Evolutionary conservation across 2,329 filamentous ascomycete species (phyloP).

Genomic region (Diaporthe helianthi): DNA sequence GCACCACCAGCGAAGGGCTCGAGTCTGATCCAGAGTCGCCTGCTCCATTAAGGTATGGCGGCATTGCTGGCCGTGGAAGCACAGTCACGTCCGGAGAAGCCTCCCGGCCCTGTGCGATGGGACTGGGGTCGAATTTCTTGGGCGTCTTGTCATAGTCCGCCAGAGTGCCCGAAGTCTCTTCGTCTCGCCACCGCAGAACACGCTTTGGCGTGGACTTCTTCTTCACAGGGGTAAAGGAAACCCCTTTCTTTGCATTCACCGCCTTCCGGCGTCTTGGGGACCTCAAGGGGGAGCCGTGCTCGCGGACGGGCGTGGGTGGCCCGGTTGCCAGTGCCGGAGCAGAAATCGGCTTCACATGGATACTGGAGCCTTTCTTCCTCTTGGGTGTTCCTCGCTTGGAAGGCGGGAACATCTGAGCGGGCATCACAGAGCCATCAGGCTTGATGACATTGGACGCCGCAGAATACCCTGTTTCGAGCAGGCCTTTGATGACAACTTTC

Average conservation of each 20-base stretch:
- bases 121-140: slow-evolving; percentile 68
- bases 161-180: slow-evolving; percentile 80
- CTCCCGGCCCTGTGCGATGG: slow-evolving; percentile 46
- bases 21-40: slow-evolving; percentile 59
- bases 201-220: slow-evolving; percentile 75
- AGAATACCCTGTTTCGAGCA: slow-evolving; percentile 78
- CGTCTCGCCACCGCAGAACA: slow-evolving; percentile 90
- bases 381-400: slow-evolving; percentile 79
- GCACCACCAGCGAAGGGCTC: slow-evolving; percentile 65
- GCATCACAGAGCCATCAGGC: slow-evolving; percentile 74
- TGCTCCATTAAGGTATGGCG: slow-evolving; percentile 60
- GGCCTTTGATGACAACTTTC: slow-evolving; percentile 75
- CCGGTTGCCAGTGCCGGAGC: slow-evolving; percentile 47
- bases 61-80: slow-evolving; percentile 55
- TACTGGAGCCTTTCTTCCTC: slow-evolving; percentile 63
- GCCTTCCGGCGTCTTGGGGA: slow-evolving; percentile 84
- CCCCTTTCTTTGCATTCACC: slow-evolving; percentile 68
- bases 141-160: slow-evolving; percentile 94
- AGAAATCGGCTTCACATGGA: slow-evolving; percentile 53
- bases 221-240: slow-evolving; percentile 84
- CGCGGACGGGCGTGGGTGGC: slow-evolving; percentile 28
- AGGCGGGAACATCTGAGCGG: slow-evolving; percentile 73
- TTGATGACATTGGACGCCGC: slow-evolving; percentile 87
- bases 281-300: slow-evolving; percentile 64
- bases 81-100: slow-evolving; percentile 57